Percentiles rank a stretch among this genome's conserved stretches.
Conservation (phyloP, 2,329 filamentous ascomycete species). For the Achaetomium macrosporum region DNA sequence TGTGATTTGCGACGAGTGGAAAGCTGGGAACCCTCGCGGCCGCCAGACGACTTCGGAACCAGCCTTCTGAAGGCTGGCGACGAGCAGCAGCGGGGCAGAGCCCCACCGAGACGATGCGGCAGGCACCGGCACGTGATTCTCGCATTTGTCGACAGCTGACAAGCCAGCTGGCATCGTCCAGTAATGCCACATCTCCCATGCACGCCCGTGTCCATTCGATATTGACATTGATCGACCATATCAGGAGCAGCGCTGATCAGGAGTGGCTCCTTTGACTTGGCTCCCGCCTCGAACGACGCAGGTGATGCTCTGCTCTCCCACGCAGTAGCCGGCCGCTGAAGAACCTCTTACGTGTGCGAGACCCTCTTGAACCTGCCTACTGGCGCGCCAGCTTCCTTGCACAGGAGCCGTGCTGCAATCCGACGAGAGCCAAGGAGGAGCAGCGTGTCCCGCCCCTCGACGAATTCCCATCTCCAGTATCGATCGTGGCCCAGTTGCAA, state of each 20-base stretch:
- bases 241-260: slow-evolving; percentile 8
- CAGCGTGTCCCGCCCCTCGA: slow-evolving; percentile 11
- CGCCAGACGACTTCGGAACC: too few species aligned
- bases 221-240: slow-evolving; percentile 20
- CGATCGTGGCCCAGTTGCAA: slow-evolving; percentile 1
- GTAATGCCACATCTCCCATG: slow-evolving; percentile 28
- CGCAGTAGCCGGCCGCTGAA: slow-evolving; percentile 14
- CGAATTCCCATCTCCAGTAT: slow-evolving; percentile 4
- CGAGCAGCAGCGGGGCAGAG: slow-evolving; percentile 21
- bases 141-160: slow-evolving; percentile 15
- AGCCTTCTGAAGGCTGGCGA: background rate
- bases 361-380: slow-evolving; percentile 8
- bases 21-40: slow-evolving; percentile 18
- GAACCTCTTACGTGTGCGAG: slow-evolving; percentile 8
- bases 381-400: background rate
- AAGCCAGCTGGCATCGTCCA: background rate
- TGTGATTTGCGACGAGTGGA: slow-evolving; percentile 33
- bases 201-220: slow-evolving; percentile 16
- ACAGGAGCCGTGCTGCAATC: background rate
- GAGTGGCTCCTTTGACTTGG: slow-evolving; percentile 12
- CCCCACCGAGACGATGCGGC: slow-evolving; percentile 14
- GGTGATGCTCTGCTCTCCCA: slow-evolving; percentile 23
- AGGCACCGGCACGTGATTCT: slow-evolving; percentile 20
- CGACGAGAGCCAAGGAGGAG: slow-evolving; percentile 9
- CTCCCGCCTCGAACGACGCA: slow-evolving; percentile 13